Conservation (phyloP, 345 rosid species). For the Euclidium syriacum region DNA sequence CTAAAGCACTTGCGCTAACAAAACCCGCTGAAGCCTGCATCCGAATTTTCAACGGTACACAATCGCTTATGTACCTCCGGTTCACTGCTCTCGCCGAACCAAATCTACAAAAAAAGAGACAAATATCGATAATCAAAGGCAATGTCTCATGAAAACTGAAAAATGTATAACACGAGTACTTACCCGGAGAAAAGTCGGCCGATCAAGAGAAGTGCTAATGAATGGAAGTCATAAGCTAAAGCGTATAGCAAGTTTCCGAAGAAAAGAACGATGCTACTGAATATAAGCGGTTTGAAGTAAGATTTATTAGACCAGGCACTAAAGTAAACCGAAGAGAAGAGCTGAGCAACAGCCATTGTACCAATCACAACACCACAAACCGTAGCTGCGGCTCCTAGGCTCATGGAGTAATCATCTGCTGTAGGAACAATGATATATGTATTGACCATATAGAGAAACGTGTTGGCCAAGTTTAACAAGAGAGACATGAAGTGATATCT, state of each 20-base stretch:
- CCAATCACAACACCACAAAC: constrained; percentile 97
- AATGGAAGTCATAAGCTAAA: constrained; percentile 72
- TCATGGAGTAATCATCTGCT: constrained; percentile 81
- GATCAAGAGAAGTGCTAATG: constrained; percentile 56
- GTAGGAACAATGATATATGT: constrained; percentile 91
- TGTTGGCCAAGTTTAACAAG: constrained; percentile 68
- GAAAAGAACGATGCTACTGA: constrained; percentile 81
- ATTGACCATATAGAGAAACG: constrained; percentile 93
- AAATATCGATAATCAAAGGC: neutral
- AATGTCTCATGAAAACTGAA: neutral
- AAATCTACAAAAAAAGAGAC: constrained; percentile 35
- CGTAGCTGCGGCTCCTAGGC: constrained; percentile 95
- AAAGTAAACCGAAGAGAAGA: constrained; percentile 90
- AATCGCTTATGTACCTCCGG: constrained; percentile 91
- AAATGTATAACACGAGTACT: constrained; percentile 15
- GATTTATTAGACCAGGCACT: constrained; percentile 97
- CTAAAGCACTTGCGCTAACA: constrained; percentile 99
- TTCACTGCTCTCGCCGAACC: constrained; percentile 99
- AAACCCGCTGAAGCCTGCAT: constrained; percentile 98
- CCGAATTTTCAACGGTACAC: constrained; percentile 75
- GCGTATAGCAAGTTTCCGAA: constrained; percentile 79
- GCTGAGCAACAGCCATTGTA: constrained; percentile 94
- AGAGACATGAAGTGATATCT: constrained; percentile 87
- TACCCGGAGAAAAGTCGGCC: constrained; percentile 97
- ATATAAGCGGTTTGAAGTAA: constrained; percentile 83